These are phyloP conservation scores for Eutypella sp. DNA, from an alignment of 2,329 filamentous ascomycete genomes.

Conservation along the genomic window DNA sequence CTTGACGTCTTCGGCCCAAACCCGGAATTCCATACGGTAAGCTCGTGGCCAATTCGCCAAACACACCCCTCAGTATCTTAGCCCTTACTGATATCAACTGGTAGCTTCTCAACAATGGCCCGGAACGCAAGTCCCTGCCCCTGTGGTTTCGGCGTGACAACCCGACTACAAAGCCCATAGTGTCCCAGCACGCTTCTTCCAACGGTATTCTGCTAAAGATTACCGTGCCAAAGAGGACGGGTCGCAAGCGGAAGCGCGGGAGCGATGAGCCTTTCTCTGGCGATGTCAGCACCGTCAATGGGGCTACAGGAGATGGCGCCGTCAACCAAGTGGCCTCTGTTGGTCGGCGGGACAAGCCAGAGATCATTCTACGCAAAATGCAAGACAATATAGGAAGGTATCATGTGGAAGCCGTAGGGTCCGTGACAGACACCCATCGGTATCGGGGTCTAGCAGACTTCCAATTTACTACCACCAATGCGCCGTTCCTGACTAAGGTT, in stretches of 20 bases:
- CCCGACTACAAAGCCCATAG: conserved; percentile 69
- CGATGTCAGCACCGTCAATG: conserved; percentile 29
- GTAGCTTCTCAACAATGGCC: conserved; percentile 21
- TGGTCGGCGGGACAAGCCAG: conserved; percentile 48
- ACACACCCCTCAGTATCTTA: neutral
- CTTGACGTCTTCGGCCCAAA: conserved; percentile 35
- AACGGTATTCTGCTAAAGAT: conserved; percentile 85
- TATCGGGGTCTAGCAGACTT: conserved; percentile 85
- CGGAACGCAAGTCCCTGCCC: conserved; percentile 48
- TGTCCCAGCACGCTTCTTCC: conserved; percentile 69
- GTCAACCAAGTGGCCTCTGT: conserved; percentile 34
- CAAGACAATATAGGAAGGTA: conserved; percentile 67
- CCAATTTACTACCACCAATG: conserved; percentile 67
- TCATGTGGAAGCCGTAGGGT: conserved; percentile 63
- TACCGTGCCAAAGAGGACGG: conserved; percentile 80
- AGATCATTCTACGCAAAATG: conserved; percentile 55
- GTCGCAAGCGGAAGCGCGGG: conserved; percentile 80
- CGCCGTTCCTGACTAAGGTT: conserved; percentile 66
- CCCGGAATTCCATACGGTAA: conserved; percentile 33
- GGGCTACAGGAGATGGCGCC: conserved; percentile 10
- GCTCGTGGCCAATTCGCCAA: too few species aligned
- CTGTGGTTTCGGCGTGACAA: conserved; percentile 78
- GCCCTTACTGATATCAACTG: conserved; percentile 3
- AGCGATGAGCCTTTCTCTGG: conserved; percentile 59
- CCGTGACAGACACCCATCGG: conserved; percentile 75